Evolutionary conservation across 192 early-diverging fungal genomes (phyloP).

Genomic region (Backusella luteola): DNA sequence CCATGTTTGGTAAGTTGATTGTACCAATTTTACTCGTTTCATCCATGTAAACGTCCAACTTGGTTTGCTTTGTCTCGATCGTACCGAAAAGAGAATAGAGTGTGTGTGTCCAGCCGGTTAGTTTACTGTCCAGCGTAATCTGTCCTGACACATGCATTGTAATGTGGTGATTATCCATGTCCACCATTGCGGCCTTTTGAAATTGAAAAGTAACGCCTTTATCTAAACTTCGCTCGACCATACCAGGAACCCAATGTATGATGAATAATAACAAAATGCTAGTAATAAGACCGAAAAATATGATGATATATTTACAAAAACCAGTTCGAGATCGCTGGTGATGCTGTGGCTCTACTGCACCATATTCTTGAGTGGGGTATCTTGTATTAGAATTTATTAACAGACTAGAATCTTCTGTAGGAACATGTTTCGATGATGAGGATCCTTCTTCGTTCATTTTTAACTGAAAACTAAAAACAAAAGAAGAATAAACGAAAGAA

Average conservation of each 20-base stretch:
- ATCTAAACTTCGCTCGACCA: slow-evolving; percentile 16
- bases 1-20: slow-evolving; percentile 16
- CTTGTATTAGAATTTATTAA: background rate
- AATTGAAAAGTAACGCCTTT: slow-evolving; percentile 12
- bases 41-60: background rate
- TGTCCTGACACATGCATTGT: slow-evolving; percentile 22
- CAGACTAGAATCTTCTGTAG: background rate
- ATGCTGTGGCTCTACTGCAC: background rate
- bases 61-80: background rate
- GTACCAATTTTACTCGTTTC: slow-evolving; percentile 8
- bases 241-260: background rate
- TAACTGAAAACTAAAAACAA: background rate
- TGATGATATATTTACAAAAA: background rate
- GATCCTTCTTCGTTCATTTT: background rate
- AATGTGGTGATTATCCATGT: slow-evolving; percentile 5
- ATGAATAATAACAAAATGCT: background rate
- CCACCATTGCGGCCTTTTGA: slow-evolving; percentile 16
- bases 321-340: background rate
- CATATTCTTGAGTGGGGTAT: background rate
- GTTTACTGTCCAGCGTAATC: background rate
- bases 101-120: background rate
- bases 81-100: slow-evolving; percentile 3
- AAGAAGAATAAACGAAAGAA: background rate
- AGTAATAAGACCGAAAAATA: background rate
- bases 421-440: background rate